Base-by-base conservation (phyloP, 306 rosid genomes). In the Hippophae gyantsensis region DNA sequence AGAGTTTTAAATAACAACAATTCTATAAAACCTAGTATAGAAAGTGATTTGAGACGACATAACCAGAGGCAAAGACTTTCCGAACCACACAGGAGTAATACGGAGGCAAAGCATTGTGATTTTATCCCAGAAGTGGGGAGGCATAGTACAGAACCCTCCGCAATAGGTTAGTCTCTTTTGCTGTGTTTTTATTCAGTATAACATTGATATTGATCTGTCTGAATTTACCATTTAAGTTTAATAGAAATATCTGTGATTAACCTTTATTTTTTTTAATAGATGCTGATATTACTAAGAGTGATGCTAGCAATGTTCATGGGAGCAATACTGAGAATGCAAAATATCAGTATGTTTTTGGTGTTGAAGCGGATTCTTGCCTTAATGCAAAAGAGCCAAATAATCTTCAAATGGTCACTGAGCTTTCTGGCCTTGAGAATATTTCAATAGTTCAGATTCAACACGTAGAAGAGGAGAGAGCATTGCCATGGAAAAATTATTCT, bases 381-480 rank as follows among this genome's bases (percentile, higher is more conserved):
- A 72, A 42, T 41, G 54, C 68, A 49, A 60, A 67, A 66, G 82
- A 64, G 59, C 73, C 57, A 38, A 53, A 43, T 50, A 42, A 56
- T 48, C 68, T 41, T 10, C 64, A 48, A 50, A 71, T 61, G 60
- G 55, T 62, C 53, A 46, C 56, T 8, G 5, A 43, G 40, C 56
- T 54, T 43, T 54, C 71, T 61, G 43, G 27, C 56, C 14, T 51
- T 42, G 71, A 54, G 67, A 78, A 66, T 61, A 41, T 57, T 10
- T 76, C 69, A 69, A 60, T 56, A 52, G 68, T 14, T 55, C 63
- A 48, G 55, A 60, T 51, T 48, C 62, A 52, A 63, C 52, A 62
- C 68, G 56, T 77, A 23, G 70, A 48, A 65, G 82, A 66, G 65
- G 79, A 69, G 69, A 74, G 49, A 76, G 71, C 70, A 54, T 47